phyloP scores from a whole-genome alignment of 2,329 filamentous ascomycete genomes.

The Epichloe baconii region DNA sequence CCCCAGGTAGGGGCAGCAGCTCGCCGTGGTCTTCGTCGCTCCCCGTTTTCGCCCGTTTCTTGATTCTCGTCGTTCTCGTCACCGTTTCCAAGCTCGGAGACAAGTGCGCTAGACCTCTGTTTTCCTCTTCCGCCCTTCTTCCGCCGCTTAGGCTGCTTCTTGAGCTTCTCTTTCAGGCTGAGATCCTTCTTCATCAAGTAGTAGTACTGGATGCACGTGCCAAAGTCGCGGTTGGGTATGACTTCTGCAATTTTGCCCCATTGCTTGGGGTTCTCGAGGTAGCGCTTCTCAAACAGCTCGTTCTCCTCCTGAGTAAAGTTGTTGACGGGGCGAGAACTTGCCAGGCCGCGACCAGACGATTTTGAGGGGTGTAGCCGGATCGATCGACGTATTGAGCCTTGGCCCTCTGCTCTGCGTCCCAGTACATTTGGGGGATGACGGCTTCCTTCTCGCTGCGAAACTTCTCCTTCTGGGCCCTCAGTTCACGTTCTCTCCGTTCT shows the following conservation, averaged over 20 bases:
- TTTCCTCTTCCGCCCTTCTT: conserved; percentile 44
- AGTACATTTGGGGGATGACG: conserved; percentile 56
- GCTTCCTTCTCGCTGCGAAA: conserved; percentile 68
- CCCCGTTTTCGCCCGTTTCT: conserved; percentile 45
- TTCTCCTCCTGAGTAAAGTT: conserved; percentile 64
- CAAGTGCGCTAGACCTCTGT: conserved; percentile 48
- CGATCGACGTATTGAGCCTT: conserved; percentile 50
- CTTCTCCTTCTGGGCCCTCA: conserved; percentile 51
- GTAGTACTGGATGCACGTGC: conserved; percentile 75
- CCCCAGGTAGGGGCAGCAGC: conserved; percentile 61
- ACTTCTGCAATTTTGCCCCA: conserved; percentile 66
- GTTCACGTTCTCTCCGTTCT: conserved; percentile 55
- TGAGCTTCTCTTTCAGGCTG: conserved; percentile 65
- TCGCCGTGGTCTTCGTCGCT: conserved; percentile 46
- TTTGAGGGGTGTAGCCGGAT: conserved; percentile 50
- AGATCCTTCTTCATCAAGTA: conserved; percentile 66
- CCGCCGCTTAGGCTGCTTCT: conserved; percentile 46
- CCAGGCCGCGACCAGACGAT: conserved; percentile 56
- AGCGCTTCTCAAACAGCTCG: conserved; percentile 58
- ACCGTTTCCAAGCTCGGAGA: conserved; percentile 50
- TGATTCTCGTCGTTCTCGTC: conserved; percentile 42
- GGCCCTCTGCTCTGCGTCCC: conserved; percentile 45
- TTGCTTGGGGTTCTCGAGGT: conserved; percentile 66
- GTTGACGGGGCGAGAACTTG: conserved; percentile 57
- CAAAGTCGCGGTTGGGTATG: conserved; percentile 56